These are phyloP conservation scores for Yamadazyma sp. DNA, from an alignment of 1,139 yeast genomes.

Conservation along the genomic window DNA sequence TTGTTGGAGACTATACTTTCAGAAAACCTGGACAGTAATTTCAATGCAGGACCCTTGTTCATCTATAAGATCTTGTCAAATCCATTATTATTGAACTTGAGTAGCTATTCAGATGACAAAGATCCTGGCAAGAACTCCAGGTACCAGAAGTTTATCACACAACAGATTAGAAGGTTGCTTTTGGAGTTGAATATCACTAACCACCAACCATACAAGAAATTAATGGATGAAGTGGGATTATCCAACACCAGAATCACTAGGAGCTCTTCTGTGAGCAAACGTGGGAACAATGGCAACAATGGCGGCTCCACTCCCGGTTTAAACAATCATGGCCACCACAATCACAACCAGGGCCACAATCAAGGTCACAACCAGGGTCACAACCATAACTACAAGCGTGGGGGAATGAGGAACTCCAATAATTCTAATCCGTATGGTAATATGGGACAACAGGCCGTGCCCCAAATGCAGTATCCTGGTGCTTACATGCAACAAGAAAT, in stretches of 20 bases:
- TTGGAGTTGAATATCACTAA: constrained; percentile 54
- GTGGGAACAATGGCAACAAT: constrained; percentile 9
- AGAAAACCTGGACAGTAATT: constrained; percentile 50
- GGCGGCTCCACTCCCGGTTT: background rate
- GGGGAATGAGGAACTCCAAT: constrained; percentile 3
- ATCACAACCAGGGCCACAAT: background rate
- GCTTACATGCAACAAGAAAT: background rate
- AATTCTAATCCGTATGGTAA: constrained; percentile 6
- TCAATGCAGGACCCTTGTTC: constrained; percentile 80
- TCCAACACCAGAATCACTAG: constrained; percentile 37
- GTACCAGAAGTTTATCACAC: constrained; percentile 56
- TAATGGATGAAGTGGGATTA: constrained; percentile 92
- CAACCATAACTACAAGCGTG: constrained; percentile 8
- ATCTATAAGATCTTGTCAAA: constrained; percentile 74
- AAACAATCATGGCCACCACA: background rate
- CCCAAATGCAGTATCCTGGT: background rate
- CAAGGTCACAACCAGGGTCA: background rate
- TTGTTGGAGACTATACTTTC: constrained; percentile 49
- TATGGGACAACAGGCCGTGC: background rate
- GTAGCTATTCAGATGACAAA: constrained; percentile 22
- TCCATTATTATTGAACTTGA: constrained; percentile 46
- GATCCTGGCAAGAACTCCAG: constrained; percentile 27
- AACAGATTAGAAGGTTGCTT: constrained; percentile 61
- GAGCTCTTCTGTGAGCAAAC: constrained; percentile 23
- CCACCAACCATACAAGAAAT: constrained; percentile 76